phyloP scores from a whole-genome alignment of 495 filamentous ascomycete genomes.

The Penicillium dipodomyicola region DNA sequence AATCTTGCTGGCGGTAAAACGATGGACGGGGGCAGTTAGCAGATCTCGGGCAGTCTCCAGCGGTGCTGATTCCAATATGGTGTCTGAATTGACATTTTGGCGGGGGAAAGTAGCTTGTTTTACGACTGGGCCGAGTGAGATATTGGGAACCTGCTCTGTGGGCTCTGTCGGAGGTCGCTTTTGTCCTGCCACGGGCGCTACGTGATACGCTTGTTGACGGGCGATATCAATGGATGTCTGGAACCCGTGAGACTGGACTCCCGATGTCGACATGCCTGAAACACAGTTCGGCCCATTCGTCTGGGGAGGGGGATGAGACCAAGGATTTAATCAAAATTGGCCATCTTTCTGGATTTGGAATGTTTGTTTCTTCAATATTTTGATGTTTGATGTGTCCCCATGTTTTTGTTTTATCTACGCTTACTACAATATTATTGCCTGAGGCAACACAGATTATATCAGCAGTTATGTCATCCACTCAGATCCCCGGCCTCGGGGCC shows the following conservation, averaged over 20 bases:
- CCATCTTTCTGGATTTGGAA: constrained; percentile 2
- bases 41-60: constrained; percentile 28
- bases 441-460: neutral
- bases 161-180: constrained; percentile 34
- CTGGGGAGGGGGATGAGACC: neutral
- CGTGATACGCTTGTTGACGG: constrained; percentile 38
- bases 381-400: neutral
- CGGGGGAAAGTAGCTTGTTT: constrained; percentile 6
- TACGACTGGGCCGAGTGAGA: neutral
- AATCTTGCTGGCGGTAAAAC: constrained; percentile 43
- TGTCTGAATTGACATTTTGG: constrained; percentile 16
- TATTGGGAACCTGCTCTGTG: constrained; percentile 5
- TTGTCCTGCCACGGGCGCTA: constrained; percentile 40
- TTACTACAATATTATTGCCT: neutral
- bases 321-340: neutral
- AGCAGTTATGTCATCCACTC: neutral
- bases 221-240: constrained; percentile 49
- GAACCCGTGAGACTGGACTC: constrained; percentile 41
- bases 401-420: neutral
- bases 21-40: constrained; percentile 26
- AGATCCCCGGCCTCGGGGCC: neutral
- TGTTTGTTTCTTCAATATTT: neutral
- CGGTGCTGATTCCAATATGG: constrained; percentile 23
- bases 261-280: constrained; percentile 30
- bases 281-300: neutral